phyloP scores from a whole-genome alignment of 1,284 basidiomycete species.

The Heterobasidion annosum region DNA sequence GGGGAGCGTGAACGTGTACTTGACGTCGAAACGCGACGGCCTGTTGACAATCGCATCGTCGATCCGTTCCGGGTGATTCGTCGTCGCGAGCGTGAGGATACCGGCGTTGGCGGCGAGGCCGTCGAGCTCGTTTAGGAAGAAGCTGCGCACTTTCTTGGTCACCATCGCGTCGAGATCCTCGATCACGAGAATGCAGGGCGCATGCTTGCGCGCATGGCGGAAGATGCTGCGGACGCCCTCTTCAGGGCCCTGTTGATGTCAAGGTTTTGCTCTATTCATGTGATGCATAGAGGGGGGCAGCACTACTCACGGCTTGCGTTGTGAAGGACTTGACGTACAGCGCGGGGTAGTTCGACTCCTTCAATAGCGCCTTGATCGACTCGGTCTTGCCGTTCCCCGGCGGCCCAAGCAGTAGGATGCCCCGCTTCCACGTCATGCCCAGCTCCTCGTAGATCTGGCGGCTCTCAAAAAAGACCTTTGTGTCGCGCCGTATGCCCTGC shows the following conservation, averaged over 20 bases:
- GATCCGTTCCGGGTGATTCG: conserved; percentile 38
- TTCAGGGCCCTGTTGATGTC: conserved; percentile 18
- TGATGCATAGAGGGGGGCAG: not conserved
- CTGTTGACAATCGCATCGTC: conserved; percentile 36
- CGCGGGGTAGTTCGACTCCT: conserved; percentile 17
- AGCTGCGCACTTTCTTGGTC: conserved; percentile 26
- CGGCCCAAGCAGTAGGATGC: conserved; percentile 19
- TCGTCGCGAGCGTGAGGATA: conserved; percentile 30
- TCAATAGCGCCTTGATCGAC: conserved; percentile 18
- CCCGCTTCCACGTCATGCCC: conserved; percentile 33
- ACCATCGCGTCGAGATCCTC: conserved; percentile 38
- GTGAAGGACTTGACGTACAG: conserved; percentile 35
- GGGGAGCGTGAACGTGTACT: conserved; percentile 28
- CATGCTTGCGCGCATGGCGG: conserved; percentile 20
- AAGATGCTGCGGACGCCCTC: conserved; percentile 21
- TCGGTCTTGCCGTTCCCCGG: conserved; percentile 23
- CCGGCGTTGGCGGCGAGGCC: conserved; percentile 20
- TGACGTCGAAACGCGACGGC: conserved; percentile 38
- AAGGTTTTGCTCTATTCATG: not conserved
- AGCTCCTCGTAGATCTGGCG: conserved; percentile 29
- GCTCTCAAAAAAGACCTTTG: conserved; percentile 30
- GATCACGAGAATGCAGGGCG: conserved; percentile 34
- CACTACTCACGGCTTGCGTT: conserved; percentile 10
- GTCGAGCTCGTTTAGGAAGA: conserved; percentile 39
- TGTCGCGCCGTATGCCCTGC: conserved; percentile 24